A percentile compares a stretch with the other conserved stretches of the same genome.
phyloP scores from a whole-genome alignment of 768 basidiomycete species.

The Baorangia bicolor region DNA sequence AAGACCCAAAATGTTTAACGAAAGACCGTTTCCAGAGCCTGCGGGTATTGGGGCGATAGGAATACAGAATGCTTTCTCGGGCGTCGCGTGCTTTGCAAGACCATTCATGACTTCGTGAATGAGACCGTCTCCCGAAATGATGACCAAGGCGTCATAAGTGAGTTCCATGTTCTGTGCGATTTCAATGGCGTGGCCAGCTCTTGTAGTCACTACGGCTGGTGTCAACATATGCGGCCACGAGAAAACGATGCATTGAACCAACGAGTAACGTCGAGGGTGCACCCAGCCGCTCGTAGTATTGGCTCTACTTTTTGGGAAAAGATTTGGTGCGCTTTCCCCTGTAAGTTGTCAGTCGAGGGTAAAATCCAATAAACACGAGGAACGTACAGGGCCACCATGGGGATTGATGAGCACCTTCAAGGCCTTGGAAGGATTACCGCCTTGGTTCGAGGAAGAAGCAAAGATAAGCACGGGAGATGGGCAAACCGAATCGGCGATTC shows the following conservation, averaged over 20 bases:
- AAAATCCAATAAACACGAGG: not conserved
- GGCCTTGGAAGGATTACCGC: slow-evolving; percentile 51
- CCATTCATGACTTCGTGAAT: slow-evolving; percentile 86
- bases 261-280: slow-evolving; percentile 63
- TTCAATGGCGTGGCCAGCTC: slow-evolving; percentile 62
- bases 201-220: slow-evolving; percentile 54
- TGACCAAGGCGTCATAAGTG: slow-evolving; percentile 67
- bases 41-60: slow-evolving; percentile 80
- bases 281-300: slow-evolving; percentile 66
- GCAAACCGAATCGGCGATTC: not conserved
- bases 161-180: slow-evolving; percentile 56
- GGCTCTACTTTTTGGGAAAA: slow-evolving; percentile 66
- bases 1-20: slow-evolving; percentile 68
- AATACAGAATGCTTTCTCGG: slow-evolving; percentile 57
- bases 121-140: slow-evolving; percentile 83
- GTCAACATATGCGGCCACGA: not conserved
- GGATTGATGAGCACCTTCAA: slow-evolving; percentile 80
- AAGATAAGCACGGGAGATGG: not conserved
- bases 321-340: slow-evolving; percentile 62
- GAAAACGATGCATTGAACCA: slow-evolving; percentile 23
- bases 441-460: slow-evolving; percentile 27
- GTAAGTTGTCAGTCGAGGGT: slow-evolving; percentile 1
- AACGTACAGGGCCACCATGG: slow-evolving; percentile 67
- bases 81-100: slow-evolving; percentile 62
- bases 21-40: slow-evolving; percentile 77